Evolutionary conservation across 345 rosid species (phyloP).

Genomic region (Lumnitzera racemosa): DNA sequence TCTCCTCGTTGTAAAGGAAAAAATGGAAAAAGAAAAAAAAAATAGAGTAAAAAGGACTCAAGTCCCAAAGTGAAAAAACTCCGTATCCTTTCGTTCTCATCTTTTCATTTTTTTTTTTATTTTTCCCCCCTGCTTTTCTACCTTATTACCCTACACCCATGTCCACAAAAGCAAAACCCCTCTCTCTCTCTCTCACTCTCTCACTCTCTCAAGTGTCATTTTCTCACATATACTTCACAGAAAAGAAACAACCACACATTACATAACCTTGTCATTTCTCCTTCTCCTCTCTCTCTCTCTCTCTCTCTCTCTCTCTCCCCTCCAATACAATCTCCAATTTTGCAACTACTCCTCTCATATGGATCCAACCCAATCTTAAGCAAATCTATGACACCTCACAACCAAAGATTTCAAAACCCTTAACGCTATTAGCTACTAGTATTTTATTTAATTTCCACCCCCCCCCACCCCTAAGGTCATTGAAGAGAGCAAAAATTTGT

Average conservation of each 20-base stretch:
- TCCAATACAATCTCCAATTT: conserved; percentile 37
- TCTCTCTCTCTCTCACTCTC: conserved; percentile 17
- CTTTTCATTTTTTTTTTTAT: conserved; percentile 7
- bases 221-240: conserved; percentile 78
- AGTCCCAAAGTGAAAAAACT: conserved; percentile 5
- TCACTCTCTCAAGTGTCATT: conserved; percentile 56
- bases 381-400: neutral
- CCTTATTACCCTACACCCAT: conserved; percentile 44
- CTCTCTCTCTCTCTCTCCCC: conserved; percentile 10
- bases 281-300: conserved; percentile 26
- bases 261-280: conserved; percentile 47
- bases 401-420: too few relatives aligned
- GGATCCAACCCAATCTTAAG: conserved; percentile 14
- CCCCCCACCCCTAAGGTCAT: too few relatives aligned
- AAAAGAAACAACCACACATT: conserved; percentile 60
- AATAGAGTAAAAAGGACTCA: conserved; percentile 12
- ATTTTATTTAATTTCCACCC: neutral
- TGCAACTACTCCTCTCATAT: conserved; percentile 32
- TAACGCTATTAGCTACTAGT: too few relatives aligned
- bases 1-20: conserved; percentile 6
- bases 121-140: conserved; percentile 20
- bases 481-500: neutral
- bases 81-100: conserved; percentile 1
- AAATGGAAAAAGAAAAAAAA: neutral
- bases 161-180: conserved; percentile 48